Evolutionary conservation across 805 yeast genomes (phyloP).

Genomic region (Hanseniaspora thailandica): DNA sequence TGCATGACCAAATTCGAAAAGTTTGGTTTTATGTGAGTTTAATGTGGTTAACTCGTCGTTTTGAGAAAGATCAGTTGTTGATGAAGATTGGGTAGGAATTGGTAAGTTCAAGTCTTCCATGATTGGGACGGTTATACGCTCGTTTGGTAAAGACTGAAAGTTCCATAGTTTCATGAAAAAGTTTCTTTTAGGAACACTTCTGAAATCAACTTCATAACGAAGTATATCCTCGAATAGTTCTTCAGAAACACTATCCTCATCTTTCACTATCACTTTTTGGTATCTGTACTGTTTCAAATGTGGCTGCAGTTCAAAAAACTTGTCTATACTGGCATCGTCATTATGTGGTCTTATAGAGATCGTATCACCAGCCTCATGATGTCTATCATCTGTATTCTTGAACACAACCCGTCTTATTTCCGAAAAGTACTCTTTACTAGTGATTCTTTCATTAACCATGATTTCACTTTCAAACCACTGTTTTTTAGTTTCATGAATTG

Average conservation of each 20-base stretch:
- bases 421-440: conserved; percentile 68
- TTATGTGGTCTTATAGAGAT: conserved; percentile 67
- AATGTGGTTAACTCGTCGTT: conserved; percentile 28
- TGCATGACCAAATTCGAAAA: conserved; percentile 58
- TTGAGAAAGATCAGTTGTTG: conserved; percentile 17
- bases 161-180: conserved; percentile 67
- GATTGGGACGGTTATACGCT: no score
- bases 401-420: conserved; percentile 59
- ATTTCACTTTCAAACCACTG: conserved; percentile 35
- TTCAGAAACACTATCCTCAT: conserved; percentile 12
- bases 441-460: conserved; percentile 45
- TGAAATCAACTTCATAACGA: conserved; percentile 70
- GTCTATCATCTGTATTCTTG: conserved; percentile 26
- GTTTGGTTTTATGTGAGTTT: conserved; percentile 55
- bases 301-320: conserved; percentile 50
- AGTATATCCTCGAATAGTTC: conserved; percentile 52
- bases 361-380: conserved; percentile 70
- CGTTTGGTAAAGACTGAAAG: conserved; percentile 37
- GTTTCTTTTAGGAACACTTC: conserved; percentile 70
- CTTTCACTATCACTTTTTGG: conserved; percentile 30
- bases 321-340: conserved; percentile 48
- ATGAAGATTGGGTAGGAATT: no score
- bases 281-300: conserved; percentile 69
- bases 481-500: background rate
- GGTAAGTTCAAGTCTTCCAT: no score